Base-by-base conservation (phyloP, 129 eudicot genomes). In the Smallanthus sonchifolius region DNA sequence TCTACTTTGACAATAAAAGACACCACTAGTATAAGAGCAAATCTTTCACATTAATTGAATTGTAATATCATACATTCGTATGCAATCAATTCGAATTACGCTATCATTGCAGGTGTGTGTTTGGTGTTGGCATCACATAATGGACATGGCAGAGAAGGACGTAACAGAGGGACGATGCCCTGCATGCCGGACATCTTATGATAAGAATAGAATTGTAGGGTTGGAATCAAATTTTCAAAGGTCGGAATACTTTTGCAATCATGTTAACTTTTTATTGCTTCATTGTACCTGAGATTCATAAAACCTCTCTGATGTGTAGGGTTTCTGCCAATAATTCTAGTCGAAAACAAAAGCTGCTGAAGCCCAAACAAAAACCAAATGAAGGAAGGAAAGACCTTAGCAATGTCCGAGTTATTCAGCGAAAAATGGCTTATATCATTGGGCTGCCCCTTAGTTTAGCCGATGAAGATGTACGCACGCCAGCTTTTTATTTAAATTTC, bases 121-220 rank as follows among this genome's bases (percentile, higher is more conserved):
- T 81, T 91, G 97, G 97, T 91, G 97, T 83, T 91, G 95, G 95
- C 87, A 91, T 79, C 97, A 91, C 80, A 86, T 91, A 80, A 91
- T 91, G 87, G 92, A 91, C 84, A 88, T 91, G 95, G 95, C 97
- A 52, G 97, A 88, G 86, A 91, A 91, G 81, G 85, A 91, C 73
- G 88, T 82, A 80, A 82, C 86, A 55, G 97, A 86, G 69, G 97
- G 97, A 54, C 88, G 88, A 24, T 91, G 97, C 75, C 97, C 97
- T 76, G 97, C 95, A 14, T 91, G 97, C 72, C 85, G 97, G 63
- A 75, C 84, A 74, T 84, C 86, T 40, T 91, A 91, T 45, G 90
- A 91, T 80, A 91, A 88, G 81, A 92, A 88, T 66, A 88, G 80
- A 68, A 83, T 87, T 80, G 92, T 84, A 36, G 89, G 88, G 17